Conservation (phyloP, 2,329 filamentous ascomycete genomes). For the Colletotrichum sp. region DNA sequence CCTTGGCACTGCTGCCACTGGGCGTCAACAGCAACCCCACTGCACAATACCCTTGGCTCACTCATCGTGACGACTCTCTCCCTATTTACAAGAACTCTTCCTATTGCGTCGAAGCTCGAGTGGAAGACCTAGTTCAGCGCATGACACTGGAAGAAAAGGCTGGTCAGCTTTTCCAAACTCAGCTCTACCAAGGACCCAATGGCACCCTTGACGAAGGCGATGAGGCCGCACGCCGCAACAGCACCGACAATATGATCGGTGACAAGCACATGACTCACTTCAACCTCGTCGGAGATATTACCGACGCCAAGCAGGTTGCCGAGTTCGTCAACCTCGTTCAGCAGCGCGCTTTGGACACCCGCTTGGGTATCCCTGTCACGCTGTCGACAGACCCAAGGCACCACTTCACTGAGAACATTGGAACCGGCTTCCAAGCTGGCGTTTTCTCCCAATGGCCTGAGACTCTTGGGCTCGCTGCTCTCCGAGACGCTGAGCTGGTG, state of each 20-base stretch:
- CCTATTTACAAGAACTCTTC: constrained; percentile 34
- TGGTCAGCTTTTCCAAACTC: constrained; percentile 51
- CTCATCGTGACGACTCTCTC: background rate
- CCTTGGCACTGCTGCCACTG: background rate
- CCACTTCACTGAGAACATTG: constrained; percentile 46
- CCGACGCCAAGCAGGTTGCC: constrained; percentile 36
- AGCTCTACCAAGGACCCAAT: constrained; percentile 30
- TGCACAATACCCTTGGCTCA: background rate
- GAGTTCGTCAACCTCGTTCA: constrained; percentile 49
- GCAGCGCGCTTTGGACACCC: constrained; percentile 44
- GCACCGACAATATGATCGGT: constrained; percentile 36
- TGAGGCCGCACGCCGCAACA: constrained; percentile 17
- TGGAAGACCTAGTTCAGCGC: constrained; percentile 48
- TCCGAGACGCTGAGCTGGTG: constrained; percentile 48
- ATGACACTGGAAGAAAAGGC: constrained; percentile 56
- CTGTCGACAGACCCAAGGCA: constrained; percentile 54
- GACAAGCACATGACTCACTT: constrained; percentile 48
- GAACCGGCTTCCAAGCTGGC: constrained; percentile 46
- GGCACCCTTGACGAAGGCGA: constrained; percentile 14
- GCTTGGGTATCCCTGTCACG: constrained; percentile 54
- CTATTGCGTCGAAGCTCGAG: constrained; percentile 47
- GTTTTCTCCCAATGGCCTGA: constrained; percentile 58
- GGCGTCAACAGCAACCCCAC: background rate
- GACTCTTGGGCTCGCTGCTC: constrained; percentile 52
- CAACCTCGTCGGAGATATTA: constrained; percentile 49